Conservation (phyloP, 257 asterid species). For the Fraxinus americana region DNA sequence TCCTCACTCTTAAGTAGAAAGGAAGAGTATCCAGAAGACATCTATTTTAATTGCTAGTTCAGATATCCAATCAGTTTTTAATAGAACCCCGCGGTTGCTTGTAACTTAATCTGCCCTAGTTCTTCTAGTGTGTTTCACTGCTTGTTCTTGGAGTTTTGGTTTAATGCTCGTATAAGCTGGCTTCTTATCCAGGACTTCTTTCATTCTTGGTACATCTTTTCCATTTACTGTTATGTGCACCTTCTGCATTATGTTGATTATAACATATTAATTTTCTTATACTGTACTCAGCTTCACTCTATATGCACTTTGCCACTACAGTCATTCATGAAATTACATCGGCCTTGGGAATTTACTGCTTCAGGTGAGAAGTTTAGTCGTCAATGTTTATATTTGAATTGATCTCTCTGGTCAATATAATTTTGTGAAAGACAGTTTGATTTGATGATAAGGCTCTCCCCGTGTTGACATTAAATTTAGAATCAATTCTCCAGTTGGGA, state of each 20-base stretch:
- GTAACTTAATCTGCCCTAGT: not conserved
- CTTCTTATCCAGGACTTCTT: not conserved
- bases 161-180: not conserved
- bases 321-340: constrained; percentile 89
- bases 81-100: not conserved
- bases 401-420: not conserved
- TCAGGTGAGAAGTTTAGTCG: constrained; percentile 62
- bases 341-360: constrained; percentile 89
- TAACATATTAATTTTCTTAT: constrained; percentile 14
- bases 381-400: not conserved
- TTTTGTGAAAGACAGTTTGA: not conserved
- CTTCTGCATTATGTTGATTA: not conserved
- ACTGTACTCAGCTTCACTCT: constrained; percentile 61
- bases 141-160: not conserved
- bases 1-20: not conserved
- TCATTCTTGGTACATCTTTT: not conserved
- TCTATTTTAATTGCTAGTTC: not conserved
- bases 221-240: not conserved
- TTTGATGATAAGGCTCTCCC: not conserved
- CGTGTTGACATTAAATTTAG: not conserved
- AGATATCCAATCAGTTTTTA: not conserved
- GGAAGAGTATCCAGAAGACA: not conserved
- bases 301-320: constrained; percentile 86
- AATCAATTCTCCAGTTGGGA: not conserved
- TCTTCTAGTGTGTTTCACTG: not conserved